phyloP scores from a whole-genome alignment of 306 rosid species.

The Castanea crenata region DNA sequence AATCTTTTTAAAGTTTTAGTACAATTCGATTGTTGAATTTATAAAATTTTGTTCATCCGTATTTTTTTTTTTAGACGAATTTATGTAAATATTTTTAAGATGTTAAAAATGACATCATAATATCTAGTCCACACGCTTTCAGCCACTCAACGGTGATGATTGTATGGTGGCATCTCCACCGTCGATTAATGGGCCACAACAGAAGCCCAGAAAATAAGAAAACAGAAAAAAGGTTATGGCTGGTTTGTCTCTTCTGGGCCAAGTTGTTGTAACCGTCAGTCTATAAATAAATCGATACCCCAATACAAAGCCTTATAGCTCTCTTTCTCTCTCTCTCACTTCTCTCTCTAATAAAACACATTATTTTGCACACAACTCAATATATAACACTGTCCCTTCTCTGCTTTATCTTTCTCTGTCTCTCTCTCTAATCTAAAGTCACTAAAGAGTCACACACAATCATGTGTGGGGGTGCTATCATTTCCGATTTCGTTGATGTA shows the following conservation, averaged over 20 bases:
- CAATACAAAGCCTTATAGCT: neutral
- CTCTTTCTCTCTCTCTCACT: neutral
- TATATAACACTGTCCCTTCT: neutral
- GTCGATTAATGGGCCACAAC: neutral
- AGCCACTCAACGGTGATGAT: too few species aligned
- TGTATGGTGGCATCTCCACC: too few species aligned
- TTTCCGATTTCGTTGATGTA: constrained; percentile 55
- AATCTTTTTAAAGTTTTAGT: too few species aligned
- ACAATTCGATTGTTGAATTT: too few species aligned
- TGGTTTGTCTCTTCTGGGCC: constrained; percentile 7
- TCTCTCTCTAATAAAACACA: too few species aligned
- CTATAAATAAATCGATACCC: constrained; percentile 25
- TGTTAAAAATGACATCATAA: too few species aligned
- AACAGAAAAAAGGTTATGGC: neutral
- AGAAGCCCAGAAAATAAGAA: neutral
- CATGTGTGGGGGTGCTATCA: constrained; percentile 97
- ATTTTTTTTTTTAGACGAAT: too few species aligned
- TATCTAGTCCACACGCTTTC: too few species aligned
- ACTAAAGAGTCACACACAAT: neutral
- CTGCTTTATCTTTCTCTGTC: neutral
- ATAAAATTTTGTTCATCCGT: too few species aligned
- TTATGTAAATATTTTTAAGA: too few species aligned
- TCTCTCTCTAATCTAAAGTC: neutral
- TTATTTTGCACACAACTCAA: neutral
- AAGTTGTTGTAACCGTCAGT: constrained; percentile 5